A percentile compares a stretch with the other conserved stretches of the same genome.
Evolutionary conservation across 805 yeast species (phyloP).

Genomic region (Sugiyamaella qingdaonensis): DNA sequence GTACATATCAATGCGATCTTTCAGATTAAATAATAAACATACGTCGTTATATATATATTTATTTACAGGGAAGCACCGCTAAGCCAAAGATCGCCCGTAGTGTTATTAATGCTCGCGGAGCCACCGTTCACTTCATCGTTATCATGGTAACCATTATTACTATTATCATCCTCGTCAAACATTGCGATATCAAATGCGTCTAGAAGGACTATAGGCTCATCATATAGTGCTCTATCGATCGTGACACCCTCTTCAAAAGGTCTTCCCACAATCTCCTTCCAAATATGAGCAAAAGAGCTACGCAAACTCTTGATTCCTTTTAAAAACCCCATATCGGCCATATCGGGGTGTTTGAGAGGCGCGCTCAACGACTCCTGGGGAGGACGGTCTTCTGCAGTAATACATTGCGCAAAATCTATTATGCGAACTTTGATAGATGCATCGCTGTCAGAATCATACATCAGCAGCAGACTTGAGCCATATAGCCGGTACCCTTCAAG

Average conservation of each 20-base stretch:
- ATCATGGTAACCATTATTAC: background rate
- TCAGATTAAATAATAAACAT: background rate
- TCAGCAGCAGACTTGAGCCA: constrained; percentile 82
- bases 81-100: no score
- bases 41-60: background rate
- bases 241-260: background rate
- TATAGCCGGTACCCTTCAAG: constrained; percentile 80
- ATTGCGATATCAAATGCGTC: constrained; percentile 19
- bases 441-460: constrained; percentile 67
- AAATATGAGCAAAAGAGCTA: constrained; percentile 47
- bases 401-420: constrained; percentile 94
- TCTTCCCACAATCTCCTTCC: constrained; percentile 16
- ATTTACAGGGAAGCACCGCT: constrained; percentile 19
- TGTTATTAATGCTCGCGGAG: background rate
- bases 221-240: constrained; percentile 4
- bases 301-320: constrained; percentile 74
- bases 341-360: constrained; percentile 65
- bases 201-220: constrained; percentile 11
- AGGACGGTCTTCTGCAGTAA: constrained; percentile 56
- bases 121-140: background rate
- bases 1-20: background rate
- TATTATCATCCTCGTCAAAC: constrained; percentile 6
- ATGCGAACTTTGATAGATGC: constrained; percentile 49
- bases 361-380: constrained; percentile 44
- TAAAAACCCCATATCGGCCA: constrained; percentile 78